Conservation (phyloP, 2,329 filamentous ascomycete genomes). For the Arthroderma sp. region DNA sequence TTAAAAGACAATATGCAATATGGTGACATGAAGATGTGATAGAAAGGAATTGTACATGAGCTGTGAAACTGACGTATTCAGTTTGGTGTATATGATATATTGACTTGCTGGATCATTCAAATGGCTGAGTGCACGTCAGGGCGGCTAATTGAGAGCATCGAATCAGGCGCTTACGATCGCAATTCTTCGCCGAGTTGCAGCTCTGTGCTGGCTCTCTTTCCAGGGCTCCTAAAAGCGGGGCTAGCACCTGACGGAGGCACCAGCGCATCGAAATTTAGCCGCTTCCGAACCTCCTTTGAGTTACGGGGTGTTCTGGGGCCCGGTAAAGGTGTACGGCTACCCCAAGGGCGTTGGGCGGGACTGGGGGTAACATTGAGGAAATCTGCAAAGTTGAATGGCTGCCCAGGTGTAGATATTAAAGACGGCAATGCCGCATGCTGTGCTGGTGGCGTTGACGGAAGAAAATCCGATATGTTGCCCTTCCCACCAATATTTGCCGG, state of each 20-base stretch:
- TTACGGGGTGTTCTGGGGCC: constrained; percentile 54
- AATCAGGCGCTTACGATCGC: background rate
- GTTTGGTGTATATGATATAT: no score
- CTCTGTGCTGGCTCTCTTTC: constrained; percentile 4
- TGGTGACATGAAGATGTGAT: no score
- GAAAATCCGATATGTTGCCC: constrained; percentile 36
- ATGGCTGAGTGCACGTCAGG: no score
- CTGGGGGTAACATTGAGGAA: constrained; percentile 97
- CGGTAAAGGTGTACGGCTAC: constrained; percentile 41
- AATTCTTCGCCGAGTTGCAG: constrained; percentile 8
- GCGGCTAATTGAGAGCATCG: no score
- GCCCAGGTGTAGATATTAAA: constrained; percentile 48
- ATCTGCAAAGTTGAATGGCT: constrained; percentile 85
- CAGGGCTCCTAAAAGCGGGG: background rate
- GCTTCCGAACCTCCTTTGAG: constrained; percentile 55
- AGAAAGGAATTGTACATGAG: no score
- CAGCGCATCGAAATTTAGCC: constrained; percentile 73
- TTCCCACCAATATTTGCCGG: constrained; percentile 51
- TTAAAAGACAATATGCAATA: no score
- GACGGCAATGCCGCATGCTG: constrained; percentile 41
- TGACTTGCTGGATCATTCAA: no score
- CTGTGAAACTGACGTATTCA: no score
- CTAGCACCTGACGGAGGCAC: constrained; percentile 42
- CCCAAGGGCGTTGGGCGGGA: constrained; percentile 77
- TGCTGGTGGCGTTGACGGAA: constrained; percentile 63